Conservation (phyloP, 805 yeast genomes). For the Metahyphopichia silvanorum region DNA sequence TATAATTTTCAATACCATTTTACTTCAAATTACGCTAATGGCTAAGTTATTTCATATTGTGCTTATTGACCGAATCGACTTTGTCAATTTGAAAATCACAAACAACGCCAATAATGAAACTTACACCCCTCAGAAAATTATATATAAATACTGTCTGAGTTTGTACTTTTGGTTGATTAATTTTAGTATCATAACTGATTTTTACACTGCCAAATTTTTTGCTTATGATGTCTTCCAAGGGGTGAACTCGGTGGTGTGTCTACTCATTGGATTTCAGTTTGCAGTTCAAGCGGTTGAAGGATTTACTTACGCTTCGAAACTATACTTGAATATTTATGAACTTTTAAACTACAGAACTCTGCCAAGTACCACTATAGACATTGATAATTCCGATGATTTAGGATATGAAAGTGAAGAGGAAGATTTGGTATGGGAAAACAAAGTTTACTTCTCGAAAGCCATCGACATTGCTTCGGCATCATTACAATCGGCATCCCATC, state of each 20-base stretch:
- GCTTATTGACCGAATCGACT: constrained; percentile 50
- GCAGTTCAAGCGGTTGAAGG: constrained; percentile 59
- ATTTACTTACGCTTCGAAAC: constrained; percentile 43
- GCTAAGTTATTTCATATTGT: constrained; percentile 78
- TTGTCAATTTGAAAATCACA: constrained; percentile 23
- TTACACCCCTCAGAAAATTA: constrained; percentile 19
- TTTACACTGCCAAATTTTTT: constrained; percentile 49
- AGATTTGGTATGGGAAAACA: constrained; percentile 73
- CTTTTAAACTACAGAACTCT: constrained; percentile 41
- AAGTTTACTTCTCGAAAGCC: constrained; percentile 54
- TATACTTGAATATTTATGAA: constrained; percentile 55
- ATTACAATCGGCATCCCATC: constrained; percentile 25
- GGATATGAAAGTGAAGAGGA: constrained; percentile 33
- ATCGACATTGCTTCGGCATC: constrained; percentile 53
- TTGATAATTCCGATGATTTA: constrained; percentile 8
- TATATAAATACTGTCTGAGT: constrained; percentile 28
- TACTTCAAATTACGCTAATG: constrained; percentile 25
- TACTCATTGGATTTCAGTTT: constrained; percentile 75
- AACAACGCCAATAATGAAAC: constrained; percentile 18
- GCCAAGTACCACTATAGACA: constrained; percentile 11
- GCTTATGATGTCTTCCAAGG: constrained; percentile 54
- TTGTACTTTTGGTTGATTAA: constrained; percentile 44
- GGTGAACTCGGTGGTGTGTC: constrained; percentile 50
- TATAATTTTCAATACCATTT: constrained; percentile 47
- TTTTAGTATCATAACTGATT: constrained; percentile 48